phyloP scores from a whole-genome alignment of 2,329 filamentous ascomycete species.

The Saccharata proteae region DNA sequence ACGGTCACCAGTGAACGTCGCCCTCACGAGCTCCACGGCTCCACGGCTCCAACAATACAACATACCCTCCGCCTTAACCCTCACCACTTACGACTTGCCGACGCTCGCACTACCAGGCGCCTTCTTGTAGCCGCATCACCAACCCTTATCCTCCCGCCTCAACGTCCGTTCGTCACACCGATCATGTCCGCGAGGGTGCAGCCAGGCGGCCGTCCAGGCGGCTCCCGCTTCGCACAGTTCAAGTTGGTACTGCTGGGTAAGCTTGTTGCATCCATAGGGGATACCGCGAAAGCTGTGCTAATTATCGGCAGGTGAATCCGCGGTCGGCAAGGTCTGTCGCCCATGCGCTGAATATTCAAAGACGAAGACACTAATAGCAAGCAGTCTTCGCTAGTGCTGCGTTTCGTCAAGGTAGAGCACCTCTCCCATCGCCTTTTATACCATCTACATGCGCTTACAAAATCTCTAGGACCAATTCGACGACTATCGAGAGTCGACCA shows the following conservation, averaged over 20 bases:
- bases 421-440: no score
- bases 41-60: no score
- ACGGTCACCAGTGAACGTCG: no score
- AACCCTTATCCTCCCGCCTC: constrained; percentile 13
- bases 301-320: constrained; percentile 68
- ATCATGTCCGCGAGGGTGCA: constrained; percentile 76
- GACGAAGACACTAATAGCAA: constrained; percentile 17
- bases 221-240: constrained; percentile 88
- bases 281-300: constrained; percentile 10
- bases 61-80: no score
- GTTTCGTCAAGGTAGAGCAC: constrained; percentile 78
- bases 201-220: constrained; percentile 53
- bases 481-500: constrained; percentile 93
- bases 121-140: constrained; percentile 5
- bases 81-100: no score
- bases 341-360: constrained; percentile 9
- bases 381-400: constrained; percentile 90
- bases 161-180: constrained; percentile 9
- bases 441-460: neutral
- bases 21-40: no score
- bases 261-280: constrained; percentile 27
- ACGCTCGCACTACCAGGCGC: no score
- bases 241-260: constrained; percentile 93
- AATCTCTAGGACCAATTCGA: constrained; percentile 85
- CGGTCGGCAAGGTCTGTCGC: constrained; percentile 79